Evolutionary conservation across 176 grass and related monocot species (phyloP).

Genomic region (Carex cristatella): DNA sequence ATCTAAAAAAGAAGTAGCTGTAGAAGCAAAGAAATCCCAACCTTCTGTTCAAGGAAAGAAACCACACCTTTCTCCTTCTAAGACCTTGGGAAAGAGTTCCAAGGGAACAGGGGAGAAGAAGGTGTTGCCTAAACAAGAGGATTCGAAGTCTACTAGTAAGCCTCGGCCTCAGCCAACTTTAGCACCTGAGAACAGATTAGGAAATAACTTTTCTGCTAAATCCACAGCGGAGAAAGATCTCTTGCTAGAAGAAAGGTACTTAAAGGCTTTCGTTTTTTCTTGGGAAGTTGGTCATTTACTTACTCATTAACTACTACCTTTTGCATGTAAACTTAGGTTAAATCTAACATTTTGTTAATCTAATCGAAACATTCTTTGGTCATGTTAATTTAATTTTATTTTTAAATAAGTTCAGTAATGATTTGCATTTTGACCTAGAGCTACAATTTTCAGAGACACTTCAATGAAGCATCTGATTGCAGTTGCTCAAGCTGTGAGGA

Average conservation of each 20-base stretch:
- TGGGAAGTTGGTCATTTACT: neutral
- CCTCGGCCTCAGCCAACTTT: constrained; percentile 25
- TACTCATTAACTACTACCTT: neutral
- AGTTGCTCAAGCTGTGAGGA: constrained; percentile 90
- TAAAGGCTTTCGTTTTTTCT: neutral
- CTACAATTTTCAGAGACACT: constrained; percentile 18
- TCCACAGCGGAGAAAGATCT: constrained; percentile 35
- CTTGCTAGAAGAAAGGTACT: constrained; percentile 61
- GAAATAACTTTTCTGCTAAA: constrained; percentile 38
- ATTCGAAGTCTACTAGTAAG: constrained; percentile 43
- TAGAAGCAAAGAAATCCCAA: constrained; percentile 57
- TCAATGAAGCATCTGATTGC: constrained; percentile 99
- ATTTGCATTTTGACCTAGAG: constrained; percentile 11
- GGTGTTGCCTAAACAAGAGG: constrained; percentile 50
- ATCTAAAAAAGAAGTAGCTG: constrained; percentile 27
- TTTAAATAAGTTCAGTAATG: neutral
- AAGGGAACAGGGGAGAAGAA: constrained; percentile 53
- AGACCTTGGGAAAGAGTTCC: constrained; percentile 32
- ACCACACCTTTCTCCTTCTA: constrained; percentile 49
- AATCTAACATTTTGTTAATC: neutral
- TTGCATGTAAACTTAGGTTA: neutral
- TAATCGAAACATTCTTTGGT: neutral
- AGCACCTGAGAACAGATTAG: constrained; percentile 37
- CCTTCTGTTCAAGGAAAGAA: constrained; percentile 52
- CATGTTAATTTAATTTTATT: neutral